Evolutionary conservation across 768 basidiomycete genomes (phyloP).

Genomic region (Exsudoporus frostii): DNA sequence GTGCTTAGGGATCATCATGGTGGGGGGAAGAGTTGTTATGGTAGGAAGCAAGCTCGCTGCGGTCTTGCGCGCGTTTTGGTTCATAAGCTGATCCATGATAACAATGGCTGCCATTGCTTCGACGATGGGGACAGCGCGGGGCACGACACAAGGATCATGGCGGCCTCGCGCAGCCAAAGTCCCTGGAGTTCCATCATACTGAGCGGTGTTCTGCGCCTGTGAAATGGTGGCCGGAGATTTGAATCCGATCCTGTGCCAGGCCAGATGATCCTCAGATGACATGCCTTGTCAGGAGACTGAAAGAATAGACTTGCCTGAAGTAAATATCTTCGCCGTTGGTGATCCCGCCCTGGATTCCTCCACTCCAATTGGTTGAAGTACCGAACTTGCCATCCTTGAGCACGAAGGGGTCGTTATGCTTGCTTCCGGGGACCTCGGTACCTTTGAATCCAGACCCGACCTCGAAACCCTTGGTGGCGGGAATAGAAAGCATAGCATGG

Average conservation of each 20-base stretch:
- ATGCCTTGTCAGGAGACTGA: background rate
- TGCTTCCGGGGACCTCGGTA: constrained; percentile 87
- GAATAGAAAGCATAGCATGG: constrained; percentile 98
- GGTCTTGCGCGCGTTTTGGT: constrained; percentile 80
- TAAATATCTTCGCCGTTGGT: constrained; percentile 97
- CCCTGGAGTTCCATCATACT: constrained; percentile 90
- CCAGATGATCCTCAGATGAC: constrained; percentile 8
- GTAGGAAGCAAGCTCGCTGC: constrained; percentile 78
- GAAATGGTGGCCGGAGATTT: constrained; percentile 99
- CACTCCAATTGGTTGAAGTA: constrained; percentile 92
- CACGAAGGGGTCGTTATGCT: constrained; percentile 91
- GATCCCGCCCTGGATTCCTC: constrained; percentile 97
- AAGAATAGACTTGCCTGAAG: constrained; percentile 65
- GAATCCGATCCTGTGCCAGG: constrained; percentile 76
- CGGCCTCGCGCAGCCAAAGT: constrained; percentile 87
- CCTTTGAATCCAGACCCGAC: constrained; percentile 96
- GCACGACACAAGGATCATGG: constrained; percentile 97
- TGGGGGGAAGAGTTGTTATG: constrained; percentile 84
- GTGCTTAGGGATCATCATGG: constrained; percentile 71
- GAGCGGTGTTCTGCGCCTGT: constrained; percentile 83
- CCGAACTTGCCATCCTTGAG: constrained; percentile 68
- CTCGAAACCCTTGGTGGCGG: constrained; percentile 97
- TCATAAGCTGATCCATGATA: constrained; percentile 88
- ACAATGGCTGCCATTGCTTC: constrained; percentile 97
- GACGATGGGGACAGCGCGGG: constrained; percentile 95